Base-by-base conservation (phyloP, 2,329 filamentous ascomycete species). In the Shiraia sp. region DNA sequence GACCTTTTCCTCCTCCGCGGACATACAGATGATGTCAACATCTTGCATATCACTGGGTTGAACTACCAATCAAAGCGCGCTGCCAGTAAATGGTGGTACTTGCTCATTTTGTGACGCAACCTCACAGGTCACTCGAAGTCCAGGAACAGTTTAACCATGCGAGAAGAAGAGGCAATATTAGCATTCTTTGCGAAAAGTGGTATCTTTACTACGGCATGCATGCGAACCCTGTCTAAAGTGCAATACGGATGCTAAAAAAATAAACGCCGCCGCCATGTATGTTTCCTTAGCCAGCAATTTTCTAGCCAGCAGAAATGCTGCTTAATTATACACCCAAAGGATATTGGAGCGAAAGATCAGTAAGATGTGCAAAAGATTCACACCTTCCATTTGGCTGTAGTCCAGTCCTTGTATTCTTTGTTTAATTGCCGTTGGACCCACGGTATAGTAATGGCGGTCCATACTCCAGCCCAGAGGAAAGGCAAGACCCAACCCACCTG, bases 381-480 rank as follows among this genome's bases (percentile, higher is more conserved):
- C 3, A 65, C 63, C 53, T 71, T 71, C 61, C 63, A 71, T 29
- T 62, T 65, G 13, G 63, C 66, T 2, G 58, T 53, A 2, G 61
- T 63, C 68, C 68, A 71, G 10, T 62, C 53, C 6, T 57, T 52
- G 44, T 70, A 68, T 40, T 71, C 68, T 32, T 61, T 47, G 12
- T 51, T 53, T 30, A 71, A 55, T 19, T 64, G 59, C 17, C 47
- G 61, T 52, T 74, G 64, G 13, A 76, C 75, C 62, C 74, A 78
- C 19, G 58, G 61, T 32, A 72, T 71, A 2, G 75, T 78, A n/a
- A 69, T 56, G 33, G 64, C 50, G 1, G 74, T 65, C 74, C 74
- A 77, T 6, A 76, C 39, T 15, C 66, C 75, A 1, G 72, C 75
- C 75, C 75, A 78, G 9, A 74, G 53, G 61, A 78, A 78, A 10